Conservation (phyloP, 1,284 basidiomycete genomes). For the Apiotrichum porosum region DNA sequence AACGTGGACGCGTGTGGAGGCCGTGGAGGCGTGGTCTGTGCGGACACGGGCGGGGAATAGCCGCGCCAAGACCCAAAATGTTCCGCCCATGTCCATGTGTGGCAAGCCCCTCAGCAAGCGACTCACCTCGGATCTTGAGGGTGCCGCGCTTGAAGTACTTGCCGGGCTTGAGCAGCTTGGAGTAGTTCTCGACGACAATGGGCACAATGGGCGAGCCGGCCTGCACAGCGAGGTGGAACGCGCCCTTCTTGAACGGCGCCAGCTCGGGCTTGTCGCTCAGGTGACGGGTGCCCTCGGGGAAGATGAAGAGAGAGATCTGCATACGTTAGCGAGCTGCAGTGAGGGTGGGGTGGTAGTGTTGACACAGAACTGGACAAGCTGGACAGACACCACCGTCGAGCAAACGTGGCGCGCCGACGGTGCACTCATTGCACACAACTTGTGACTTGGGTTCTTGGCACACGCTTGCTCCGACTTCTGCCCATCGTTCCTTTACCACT, state of each 20-base stretch:
- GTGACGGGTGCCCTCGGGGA: conserved; percentile 86
- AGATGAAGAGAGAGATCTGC: conserved; percentile 78
- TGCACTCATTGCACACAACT: too few species aligned
- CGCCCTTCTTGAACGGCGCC: conserved; percentile 94
- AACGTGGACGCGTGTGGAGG: too few species aligned
- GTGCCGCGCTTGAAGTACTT: conserved; percentile 73
- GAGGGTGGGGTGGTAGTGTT: conserved; percentile 60
- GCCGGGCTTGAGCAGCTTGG: conserved; percentile 68
- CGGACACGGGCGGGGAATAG: too few species aligned
- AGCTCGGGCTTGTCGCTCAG: conserved; percentile 61
- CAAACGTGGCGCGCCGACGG: conserved; percentile 80
- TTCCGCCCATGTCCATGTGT: too few species aligned
- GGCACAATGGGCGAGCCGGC: conserved; percentile 74
- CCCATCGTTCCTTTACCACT: too few species aligned
- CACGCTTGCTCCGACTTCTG: too few species aligned
- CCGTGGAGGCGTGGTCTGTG: too few species aligned
- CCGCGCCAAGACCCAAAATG: too few species aligned
- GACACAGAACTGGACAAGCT: too few species aligned
- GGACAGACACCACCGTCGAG: conserved; percentile 77
- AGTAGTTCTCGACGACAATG: conserved; percentile 91
- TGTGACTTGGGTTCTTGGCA: too few species aligned
- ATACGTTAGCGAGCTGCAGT: conserved; percentile 53
- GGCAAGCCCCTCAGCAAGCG: conserved; percentile 52
- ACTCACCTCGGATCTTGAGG: conserved; percentile 78
- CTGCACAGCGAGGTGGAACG: conserved; percentile 92